Conservation (phyloP, 2,329 filamentous ascomycete genomes). For the Botrytis squamosa region DNA sequence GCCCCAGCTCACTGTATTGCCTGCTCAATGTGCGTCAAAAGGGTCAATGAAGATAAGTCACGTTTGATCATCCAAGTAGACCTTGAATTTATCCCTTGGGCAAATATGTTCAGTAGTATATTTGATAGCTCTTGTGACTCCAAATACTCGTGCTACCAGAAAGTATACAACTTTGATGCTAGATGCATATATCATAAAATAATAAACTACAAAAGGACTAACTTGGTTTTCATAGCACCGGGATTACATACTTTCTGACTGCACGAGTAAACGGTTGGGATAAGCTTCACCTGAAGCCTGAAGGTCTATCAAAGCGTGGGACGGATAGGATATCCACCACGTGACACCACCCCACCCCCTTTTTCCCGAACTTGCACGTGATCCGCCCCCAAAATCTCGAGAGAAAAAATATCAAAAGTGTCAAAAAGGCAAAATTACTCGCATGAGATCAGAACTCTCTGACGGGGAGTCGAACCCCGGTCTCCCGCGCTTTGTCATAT, state of each 20-base stretch:
- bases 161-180: too few relatives aligned
- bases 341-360: not conserved
- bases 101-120: not conserved
- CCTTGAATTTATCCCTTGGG: not conserved
- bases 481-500: slow-evolving; percentile 28
- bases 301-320: not conserved
- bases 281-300: not conserved
- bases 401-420: not conserved
- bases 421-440: fast-evolving
- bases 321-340: not conserved
- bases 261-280: too few relatives aligned
- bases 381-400: not conserved
- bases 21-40: not conserved
- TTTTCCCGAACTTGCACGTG: not conserved
- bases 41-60: not conserved
- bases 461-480: slow-evolving; percentile 32
- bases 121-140: not conserved
- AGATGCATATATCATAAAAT: too few relatives aligned
- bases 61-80: not conserved
- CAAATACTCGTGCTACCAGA: not conserved
- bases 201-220: too few relatives aligned
- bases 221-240: too few relatives aligned
- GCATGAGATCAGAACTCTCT: not conserved
- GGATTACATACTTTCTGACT: too few relatives aligned
- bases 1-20: not conserved